Evolutionary conservation across 192 early-diverging fungal species (phyloP).

Genomic region (Umbelopsis sp.): DNA sequence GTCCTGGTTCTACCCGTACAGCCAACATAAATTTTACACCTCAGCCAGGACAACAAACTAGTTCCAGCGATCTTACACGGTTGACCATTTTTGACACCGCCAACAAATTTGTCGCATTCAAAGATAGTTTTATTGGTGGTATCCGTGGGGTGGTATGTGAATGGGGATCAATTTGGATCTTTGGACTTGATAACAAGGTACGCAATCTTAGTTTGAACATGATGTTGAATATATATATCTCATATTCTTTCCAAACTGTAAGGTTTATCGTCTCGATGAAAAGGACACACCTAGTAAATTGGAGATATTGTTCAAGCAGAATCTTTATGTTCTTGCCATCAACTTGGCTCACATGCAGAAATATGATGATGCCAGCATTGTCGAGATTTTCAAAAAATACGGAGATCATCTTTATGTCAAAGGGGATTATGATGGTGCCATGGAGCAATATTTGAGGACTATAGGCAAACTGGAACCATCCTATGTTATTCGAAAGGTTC

Average conservation of each 20-base stretch:
- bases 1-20: constrained; percentile 20
- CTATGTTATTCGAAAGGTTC: constrained; percentile 90
- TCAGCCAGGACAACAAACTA: constrained; percentile 13
- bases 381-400: constrained; percentile 93
- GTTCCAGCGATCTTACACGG: constrained; percentile 50
- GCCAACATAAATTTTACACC: constrained; percentile 19
- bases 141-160: constrained; percentile 77
- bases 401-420: constrained; percentile 86
- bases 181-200: constrained; percentile 77
- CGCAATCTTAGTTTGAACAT: not conserved
- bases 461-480: constrained; percentile 93
- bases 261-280: constrained; percentile 84
- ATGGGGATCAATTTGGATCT: constrained; percentile 89
- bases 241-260: constrained; percentile 4
- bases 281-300: constrained; percentile 86
- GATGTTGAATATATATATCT: not conserved
- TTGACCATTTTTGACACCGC: constrained; percentile 88
- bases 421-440: constrained; percentile 87
- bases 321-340: constrained; percentile 88
- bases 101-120: constrained; percentile 91
- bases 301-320: constrained; percentile 87
- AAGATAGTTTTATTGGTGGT: constrained; percentile 72
- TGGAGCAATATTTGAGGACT: constrained; percentile 90
- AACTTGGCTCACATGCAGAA: constrained; percentile 81
- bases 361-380: constrained; percentile 80